phyloP scores from a whole-genome alignment of 73 alveolate genomes.

The Paraurostyla sp. region DNA sequence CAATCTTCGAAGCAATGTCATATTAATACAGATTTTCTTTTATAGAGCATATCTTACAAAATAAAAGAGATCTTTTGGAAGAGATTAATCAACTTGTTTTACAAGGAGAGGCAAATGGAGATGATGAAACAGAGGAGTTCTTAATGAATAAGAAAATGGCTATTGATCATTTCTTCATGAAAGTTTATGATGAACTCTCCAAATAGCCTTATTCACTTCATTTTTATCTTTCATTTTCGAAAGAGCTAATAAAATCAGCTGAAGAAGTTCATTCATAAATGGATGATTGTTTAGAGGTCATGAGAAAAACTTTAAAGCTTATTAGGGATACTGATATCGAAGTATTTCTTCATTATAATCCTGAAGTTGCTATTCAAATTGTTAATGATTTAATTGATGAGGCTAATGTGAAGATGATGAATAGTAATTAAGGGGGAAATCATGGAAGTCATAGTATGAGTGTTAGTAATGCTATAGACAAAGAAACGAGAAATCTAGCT shows the following conservation, averaged over 20 bases:
- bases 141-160: conserved; percentile 1
- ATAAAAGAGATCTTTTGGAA: conserved; percentile 17
- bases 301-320: conserved; percentile 8
- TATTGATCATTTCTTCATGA: conserved; percentile 35
- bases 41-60: not conserved
- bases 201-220: conserved; percentile 52
- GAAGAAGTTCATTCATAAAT: not conserved
- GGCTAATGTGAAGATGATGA: not conserved
- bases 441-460: not conserved
- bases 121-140: conserved; percentile 48
- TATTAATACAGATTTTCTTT: conserved; percentile 31
- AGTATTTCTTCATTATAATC: conserved; percentile 26
- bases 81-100: not conserved
- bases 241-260: conserved; percentile 23
- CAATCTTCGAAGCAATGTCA: conserved; percentile 39
- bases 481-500: conserved; percentile 38
- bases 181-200: conserved; percentile 23
- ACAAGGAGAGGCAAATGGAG: conserved; percentile 6
- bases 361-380: conserved; percentile 46
- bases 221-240: conserved; percentile 45
- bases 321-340: conserved; percentile 19
- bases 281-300: conserved; percentile 21
- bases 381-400: conserved; percentile 61
- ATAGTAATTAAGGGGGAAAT: too few species aligned
- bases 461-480: conserved; percentile 55